phyloP scores from a whole-genome alignment of 2,329 filamentous ascomycete genomes.

The Phialophora chinensis region DNA sequence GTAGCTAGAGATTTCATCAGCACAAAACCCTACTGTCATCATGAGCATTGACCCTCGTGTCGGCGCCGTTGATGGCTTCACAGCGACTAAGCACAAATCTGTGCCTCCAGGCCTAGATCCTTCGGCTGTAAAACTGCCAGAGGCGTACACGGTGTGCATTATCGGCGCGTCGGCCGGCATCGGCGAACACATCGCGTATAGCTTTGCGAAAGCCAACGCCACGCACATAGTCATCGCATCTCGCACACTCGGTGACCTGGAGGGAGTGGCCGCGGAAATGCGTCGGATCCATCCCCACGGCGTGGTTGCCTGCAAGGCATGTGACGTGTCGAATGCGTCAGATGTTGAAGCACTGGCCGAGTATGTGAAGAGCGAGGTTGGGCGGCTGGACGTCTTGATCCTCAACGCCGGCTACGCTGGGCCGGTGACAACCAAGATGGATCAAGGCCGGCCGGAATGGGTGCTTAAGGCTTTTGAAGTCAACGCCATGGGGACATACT shows the following conservation, averaged over 20 bases:
- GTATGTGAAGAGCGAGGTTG: conserved; percentile 30
- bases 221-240: conserved; percentile 46
- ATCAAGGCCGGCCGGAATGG: conserved; percentile 44
- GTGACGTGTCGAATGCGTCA: conserved; percentile 43
- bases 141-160: conserved; percentile 44
- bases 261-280: conserved; percentile 40
- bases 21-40: background rate
- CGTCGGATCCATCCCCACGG: conserved; percentile 39
- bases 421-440: conserved; percentile 44
- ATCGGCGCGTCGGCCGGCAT: conserved; percentile 48
- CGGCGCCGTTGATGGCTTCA: conserved; percentile 30
- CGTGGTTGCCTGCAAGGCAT: conserved; percentile 41
- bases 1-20: background rate
- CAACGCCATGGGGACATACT: conserved; percentile 48
- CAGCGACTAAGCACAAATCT: conserved; percentile 17
- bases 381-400: conserved; percentile 39
- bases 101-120: conserved; percentile 36
- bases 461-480: conserved; percentile 47
- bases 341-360: conserved; percentile 40
- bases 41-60: conserved; percentile 33
- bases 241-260: conserved; percentile 41
- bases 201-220: conserved; percentile 46
- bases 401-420: conserved; percentile 44
- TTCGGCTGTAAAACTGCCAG: conserved; percentile 36
- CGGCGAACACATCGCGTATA: conserved; percentile 44